Percentiles rank a stretch among this genome's conserved stretches.
phyloP scores from a whole-genome alignment of 257 asterid genomes.

The Solanum boliviense region DNA sequence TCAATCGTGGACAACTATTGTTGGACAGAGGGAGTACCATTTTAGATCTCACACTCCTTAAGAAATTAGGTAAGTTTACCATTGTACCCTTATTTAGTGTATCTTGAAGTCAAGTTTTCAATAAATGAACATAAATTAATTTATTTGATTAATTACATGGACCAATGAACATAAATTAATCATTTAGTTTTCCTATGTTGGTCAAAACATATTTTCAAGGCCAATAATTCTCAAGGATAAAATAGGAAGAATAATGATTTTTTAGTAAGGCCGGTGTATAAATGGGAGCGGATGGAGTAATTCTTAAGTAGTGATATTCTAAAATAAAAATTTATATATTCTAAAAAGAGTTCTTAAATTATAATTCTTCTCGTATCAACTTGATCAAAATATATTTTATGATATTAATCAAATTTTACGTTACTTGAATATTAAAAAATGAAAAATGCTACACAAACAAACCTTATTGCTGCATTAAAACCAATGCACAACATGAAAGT shows the following conservation, averaged over 20 bases:
- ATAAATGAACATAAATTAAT: no score
- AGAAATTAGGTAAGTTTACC: no score
- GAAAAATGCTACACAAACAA: not conserved
- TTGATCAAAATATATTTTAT: not conserved
- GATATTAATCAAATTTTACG: not conserved
- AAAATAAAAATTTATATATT: not conserved
- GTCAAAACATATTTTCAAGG: not conserved
- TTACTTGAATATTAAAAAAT: not conserved
- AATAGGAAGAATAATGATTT: not conserved
- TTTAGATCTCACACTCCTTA: no score
- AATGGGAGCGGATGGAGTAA: no score
- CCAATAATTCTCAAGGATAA: no score
- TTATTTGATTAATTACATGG: no score
- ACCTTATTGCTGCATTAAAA: slow-evolving; percentile 9
- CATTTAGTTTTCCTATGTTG: no score
- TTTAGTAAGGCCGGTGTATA: not conserved
- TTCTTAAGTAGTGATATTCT: not conserved
- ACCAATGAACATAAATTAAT: no score
- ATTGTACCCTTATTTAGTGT: no score
- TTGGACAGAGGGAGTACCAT: no score
- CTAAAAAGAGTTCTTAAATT: not conserved
- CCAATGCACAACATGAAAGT: slow-evolving; percentile 3
- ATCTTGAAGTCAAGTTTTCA: no score
- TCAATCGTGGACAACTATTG: no score
- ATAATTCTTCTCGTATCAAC: not conserved